These are phyloP conservation scores for Rutstroemia sp. DNA, from an alignment of 2,329 filamentous ascomycete species.

Conservation along the genomic window DNA sequence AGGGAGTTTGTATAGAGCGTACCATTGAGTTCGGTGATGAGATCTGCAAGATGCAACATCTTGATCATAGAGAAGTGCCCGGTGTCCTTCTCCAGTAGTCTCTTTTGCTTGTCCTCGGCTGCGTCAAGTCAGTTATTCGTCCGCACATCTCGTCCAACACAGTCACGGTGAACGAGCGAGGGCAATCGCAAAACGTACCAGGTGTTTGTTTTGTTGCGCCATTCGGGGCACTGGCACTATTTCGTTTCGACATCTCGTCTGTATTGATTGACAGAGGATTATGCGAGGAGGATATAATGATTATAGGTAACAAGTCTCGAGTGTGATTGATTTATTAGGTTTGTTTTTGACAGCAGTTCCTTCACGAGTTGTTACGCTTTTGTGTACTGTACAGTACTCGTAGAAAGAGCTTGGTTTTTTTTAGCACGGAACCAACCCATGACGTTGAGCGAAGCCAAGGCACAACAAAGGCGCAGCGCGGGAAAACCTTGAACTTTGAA, in stretches of 20 bases:
- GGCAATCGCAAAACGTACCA: slow-evolving; percentile 31
- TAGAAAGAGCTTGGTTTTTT: slow-evolving; percentile 7
- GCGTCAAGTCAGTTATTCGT: slow-evolving; percentile 12
- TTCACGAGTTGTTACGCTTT: neutral
- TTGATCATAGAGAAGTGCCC: slow-evolving; percentile 66
- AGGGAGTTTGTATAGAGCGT: slow-evolving; percentile 17
- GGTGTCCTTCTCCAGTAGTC: slow-evolving; percentile 59
- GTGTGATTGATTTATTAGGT: neutral
- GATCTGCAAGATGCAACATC: slow-evolving; percentile 70
- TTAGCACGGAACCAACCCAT: neutral
- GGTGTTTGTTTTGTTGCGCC: slow-evolving; percentile 41
- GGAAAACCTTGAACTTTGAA: no score
- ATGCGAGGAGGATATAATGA: neutral
- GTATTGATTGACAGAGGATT: no score
- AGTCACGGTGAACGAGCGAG: neutral
- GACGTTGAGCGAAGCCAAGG: slow-evolving; percentile 9
- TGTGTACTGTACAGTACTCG: slow-evolving; percentile 1
- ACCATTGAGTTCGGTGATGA: slow-evolving; percentile 80
- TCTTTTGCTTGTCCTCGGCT: slow-evolving; percentile 71
- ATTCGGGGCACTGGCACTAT: slow-evolving; percentile 40
- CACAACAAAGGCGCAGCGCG: no score
- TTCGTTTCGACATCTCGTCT: slow-evolving; percentile 55
- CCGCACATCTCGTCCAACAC: neutral
- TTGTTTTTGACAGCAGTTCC: no score
- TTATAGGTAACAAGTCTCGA: neutral